These are phyloP conservation scores for Russula compacta DNA, from an alignment of 768 basidiomycete genomes.

Conservation along the genomic window DNA sequence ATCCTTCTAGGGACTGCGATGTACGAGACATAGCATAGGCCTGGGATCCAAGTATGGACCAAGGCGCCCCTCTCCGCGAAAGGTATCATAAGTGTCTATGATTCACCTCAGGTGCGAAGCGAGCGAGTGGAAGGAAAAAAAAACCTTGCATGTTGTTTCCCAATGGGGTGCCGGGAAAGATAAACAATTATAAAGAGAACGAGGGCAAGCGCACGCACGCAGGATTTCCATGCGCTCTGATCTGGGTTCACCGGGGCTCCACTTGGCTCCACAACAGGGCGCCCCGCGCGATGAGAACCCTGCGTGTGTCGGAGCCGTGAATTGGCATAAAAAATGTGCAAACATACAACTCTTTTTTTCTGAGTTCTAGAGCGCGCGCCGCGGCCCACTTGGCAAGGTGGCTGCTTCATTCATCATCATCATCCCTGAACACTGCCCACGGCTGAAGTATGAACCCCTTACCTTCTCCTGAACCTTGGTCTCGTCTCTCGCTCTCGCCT, in stretches of 20 bases:
- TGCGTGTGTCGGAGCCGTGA: not conserved
- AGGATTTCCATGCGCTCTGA: not conserved
- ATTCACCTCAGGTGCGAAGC: not conserved
- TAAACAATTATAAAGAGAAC: not conserved
- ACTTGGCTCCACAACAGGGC: not conserved
- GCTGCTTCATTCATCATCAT: not conserved
- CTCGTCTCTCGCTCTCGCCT: too few species aligned
- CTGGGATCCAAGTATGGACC: not conserved
- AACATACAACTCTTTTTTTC: not conserved
- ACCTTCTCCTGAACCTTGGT: not conserved
- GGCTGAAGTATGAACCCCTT: not conserved
- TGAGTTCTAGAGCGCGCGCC: not conserved
- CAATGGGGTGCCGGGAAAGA: constrained; percentile 1
- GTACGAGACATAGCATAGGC: not conserved
- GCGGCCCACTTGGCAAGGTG: not conserved
- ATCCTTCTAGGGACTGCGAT: not conserved
- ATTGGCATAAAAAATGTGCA: not conserved
- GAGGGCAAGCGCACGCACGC: not conserved
- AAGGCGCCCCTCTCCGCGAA: not conserved
- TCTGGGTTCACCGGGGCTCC: not conserved
- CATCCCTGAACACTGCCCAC: not conserved
- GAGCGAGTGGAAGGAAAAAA: not conserved
- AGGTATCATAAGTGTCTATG: not conserved
- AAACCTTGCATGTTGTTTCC: not conserved
- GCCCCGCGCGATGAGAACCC: not conserved